Evolutionary conservation across 2,329 filamentous ascomycete species (phyloP).

Genomic region (Didymellaceae sp.): DNA sequence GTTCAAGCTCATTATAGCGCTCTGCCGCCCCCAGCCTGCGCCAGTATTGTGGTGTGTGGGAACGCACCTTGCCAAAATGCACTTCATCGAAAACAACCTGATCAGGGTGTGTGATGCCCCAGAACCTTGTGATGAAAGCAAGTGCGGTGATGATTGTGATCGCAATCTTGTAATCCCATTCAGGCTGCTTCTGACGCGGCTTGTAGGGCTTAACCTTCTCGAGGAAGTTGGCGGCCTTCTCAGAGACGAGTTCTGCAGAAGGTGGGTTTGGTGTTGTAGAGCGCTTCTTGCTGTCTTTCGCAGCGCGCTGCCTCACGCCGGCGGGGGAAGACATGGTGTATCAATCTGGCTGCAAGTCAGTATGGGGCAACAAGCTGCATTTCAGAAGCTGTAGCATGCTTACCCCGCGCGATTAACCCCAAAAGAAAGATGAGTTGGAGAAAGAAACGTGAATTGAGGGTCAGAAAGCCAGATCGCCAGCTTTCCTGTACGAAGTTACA

Average conservation of each 20-base stretch:
- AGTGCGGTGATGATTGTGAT: constrained; percentile 78
- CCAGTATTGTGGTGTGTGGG: neutral
- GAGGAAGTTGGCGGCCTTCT: constrained; percentile 37
- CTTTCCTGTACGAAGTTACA: constrained; percentile 22
- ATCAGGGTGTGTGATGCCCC: constrained; percentile 91
- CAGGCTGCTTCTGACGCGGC: constrained; percentile 55
- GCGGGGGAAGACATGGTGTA: constrained; percentile 48
- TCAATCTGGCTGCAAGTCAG: constrained; percentile 36
- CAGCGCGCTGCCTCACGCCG: constrained; percentile 47
- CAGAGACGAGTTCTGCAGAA: constrained; percentile 26
- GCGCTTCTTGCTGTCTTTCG: constrained; percentile 48
- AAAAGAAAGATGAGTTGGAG: constrained; percentile 21
- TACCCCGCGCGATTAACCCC: constrained; percentile 29
- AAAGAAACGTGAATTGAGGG: constrained; percentile 25
- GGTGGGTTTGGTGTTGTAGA: constrained; percentile 47
- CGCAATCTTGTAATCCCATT: constrained; percentile 84
- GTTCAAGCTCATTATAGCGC: neutral
- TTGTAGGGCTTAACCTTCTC: constrained; percentile 46
- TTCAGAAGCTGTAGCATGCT: constrained; percentile 18
- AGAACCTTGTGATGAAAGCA: constrained; percentile 92
- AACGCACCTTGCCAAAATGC: constrained; percentile 93
- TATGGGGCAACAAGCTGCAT: constrained; percentile 1
- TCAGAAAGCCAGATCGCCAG: constrained; percentile 35
- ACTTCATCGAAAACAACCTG: constrained; percentile 99
- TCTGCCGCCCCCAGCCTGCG: neutral